phyloP scores from a whole-genome alignment of 2,329 filamentous ascomycete species.

The Didymellaceae sp. region DNA sequence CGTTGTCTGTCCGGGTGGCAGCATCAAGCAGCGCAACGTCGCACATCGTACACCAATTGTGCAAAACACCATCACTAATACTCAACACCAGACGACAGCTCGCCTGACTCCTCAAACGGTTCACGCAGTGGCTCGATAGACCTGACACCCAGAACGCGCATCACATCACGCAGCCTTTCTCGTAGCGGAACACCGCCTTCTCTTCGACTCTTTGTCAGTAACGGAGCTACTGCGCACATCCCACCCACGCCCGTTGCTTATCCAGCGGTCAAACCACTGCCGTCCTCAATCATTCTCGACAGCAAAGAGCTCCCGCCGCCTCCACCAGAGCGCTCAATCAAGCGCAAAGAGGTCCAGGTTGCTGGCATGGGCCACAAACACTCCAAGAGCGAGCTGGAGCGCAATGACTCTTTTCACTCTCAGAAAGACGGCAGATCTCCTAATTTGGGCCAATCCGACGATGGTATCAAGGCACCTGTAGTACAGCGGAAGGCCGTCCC shows the following conservation, averaged over 20 bases:
- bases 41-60: not conserved
- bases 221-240: slow-evolving; percentile 47
- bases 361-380: slow-evolving; percentile 30
- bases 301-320: slow-evolving; percentile 43
- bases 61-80: slow-evolving; percentile 9
- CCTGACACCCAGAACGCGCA: slow-evolving; percentile 30
- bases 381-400: slow-evolving; percentile 31
- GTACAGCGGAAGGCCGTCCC: slow-evolving; percentile 40
- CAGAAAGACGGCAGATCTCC: slow-evolving; percentile 19
- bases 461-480: slow-evolving; percentile 10
- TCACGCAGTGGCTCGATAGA: slow-evolving; percentile 29
- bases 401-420: slow-evolving; percentile 41
- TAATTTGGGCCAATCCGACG: not conserved
- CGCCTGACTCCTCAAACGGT: slow-evolving; percentile 20
- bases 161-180: slow-evolving; percentile 42
- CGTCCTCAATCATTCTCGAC: slow-evolving; percentile 20
- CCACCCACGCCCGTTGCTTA: slow-evolving; percentile 30
- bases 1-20: not conserved
- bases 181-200: slow-evolving; percentile 45
- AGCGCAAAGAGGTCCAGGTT: slow-evolving; percentile 24
- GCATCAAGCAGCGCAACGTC: not conserved
- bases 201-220: slow-evolving; percentile 43
- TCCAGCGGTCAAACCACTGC: slow-evolving; percentile 9
- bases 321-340: slow-evolving; percentile 44
- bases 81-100: slow-evolving; percentile 25